These are phyloP conservation scores for Rhodotorula mucilaginosa DNA, from an alignment of 1,284 basidiomycete species.

Conservation along the genomic window DNA sequence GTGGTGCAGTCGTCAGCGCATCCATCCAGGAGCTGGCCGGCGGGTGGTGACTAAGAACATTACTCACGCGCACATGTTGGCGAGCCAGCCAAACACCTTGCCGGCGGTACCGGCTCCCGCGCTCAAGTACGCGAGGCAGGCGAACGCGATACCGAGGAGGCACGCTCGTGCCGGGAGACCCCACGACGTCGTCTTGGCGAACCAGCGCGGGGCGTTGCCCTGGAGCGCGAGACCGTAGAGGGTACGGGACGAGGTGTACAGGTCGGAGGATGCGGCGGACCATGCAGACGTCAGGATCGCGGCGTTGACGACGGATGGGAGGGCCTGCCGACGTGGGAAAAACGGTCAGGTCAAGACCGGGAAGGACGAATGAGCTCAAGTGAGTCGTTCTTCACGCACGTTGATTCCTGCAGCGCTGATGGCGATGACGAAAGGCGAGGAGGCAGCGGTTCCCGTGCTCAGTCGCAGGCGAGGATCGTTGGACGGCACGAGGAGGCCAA, in stretches of 20 bases:
- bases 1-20: too few species aligned
- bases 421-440: slow-evolving; percentile 40
- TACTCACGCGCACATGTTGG: slow-evolving; percentile 35
- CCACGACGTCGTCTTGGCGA: slow-evolving; percentile 63
- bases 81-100: slow-evolving; percentile 47
- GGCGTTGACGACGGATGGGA: slow-evolving; percentile 49
- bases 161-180: slow-evolving; percentile 68
- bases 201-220: slow-evolving; percentile 64
- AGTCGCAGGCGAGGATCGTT: slow-evolving; percentile 61
- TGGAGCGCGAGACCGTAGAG: slow-evolving; percentile 56
- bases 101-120: neutral
- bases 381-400: neutral
- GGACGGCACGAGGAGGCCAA: slow-evolving; percentile 70
- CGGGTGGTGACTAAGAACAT: too few species aligned
- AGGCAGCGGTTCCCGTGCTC: slow-evolving; percentile 30
- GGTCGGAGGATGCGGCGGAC: slow-evolving; percentile 57
- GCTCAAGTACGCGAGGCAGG: slow-evolving; percentile 56
- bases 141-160: slow-evolving; percentile 54
- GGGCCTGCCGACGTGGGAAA: neutral
- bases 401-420: slow-evolving; percentile 40
- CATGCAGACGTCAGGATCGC: slow-evolving; percentile 55
- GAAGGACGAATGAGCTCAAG: neutral
- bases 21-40: too few species aligned
- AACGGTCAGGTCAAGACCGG: neutral
- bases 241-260: slow-evolving; percentile 57